phyloP scores from a whole-genome alignment of 495 filamentous ascomycete species.

The Xylaria grammica region DNA sequence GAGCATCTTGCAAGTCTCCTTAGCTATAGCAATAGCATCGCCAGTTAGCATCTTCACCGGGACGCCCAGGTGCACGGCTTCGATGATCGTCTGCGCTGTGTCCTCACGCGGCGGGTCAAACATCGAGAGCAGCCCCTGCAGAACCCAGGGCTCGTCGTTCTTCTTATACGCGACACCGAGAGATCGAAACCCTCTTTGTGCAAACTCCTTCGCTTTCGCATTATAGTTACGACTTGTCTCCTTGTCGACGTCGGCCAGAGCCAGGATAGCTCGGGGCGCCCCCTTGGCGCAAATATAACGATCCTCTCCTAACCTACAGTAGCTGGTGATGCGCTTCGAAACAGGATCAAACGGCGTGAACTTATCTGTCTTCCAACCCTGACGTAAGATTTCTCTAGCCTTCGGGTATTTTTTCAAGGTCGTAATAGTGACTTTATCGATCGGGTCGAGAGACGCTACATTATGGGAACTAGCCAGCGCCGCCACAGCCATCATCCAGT shows the following conservation, averaged over 20 bases:
- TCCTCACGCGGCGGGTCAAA: constrained; percentile 89
- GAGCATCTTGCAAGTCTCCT: constrained; percentile 86
- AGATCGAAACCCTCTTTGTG: constrained; percentile 87
- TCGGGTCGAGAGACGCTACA: constrained; percentile 89
- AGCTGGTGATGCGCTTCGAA: constrained; percentile 87
- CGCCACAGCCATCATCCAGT: constrained; percentile 88
- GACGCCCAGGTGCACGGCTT: constrained; percentile 83
- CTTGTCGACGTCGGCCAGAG: constrained; percentile 74
- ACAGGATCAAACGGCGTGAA: constrained; percentile 92
- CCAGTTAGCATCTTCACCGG: constrained; percentile 96
- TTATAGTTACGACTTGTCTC: constrained; percentile 77
- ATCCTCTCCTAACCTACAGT: constrained; percentile 74
- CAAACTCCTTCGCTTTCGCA: constrained; percentile 86
- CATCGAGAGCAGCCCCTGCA: constrained; percentile 91
- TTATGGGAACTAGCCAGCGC: constrained; percentile 89
- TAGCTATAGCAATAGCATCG: constrained; percentile 90
- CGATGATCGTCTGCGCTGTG: constrained; percentile 85
- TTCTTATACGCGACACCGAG: constrained; percentile 88
- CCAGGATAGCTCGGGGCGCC: constrained; percentile 80
- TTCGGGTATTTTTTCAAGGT: constrained; percentile 75
- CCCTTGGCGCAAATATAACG: constrained; percentile 86
- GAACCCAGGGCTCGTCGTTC: constrained; percentile 76
- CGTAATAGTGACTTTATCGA: constrained; percentile 91
- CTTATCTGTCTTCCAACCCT: constrained; percentile 73
- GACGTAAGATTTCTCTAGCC: constrained; percentile 71